These are phyloP conservation scores for Oemleria cerasiformis DNA, from an alignment of 306 rosid species.

Conservation along the genomic window DNA sequence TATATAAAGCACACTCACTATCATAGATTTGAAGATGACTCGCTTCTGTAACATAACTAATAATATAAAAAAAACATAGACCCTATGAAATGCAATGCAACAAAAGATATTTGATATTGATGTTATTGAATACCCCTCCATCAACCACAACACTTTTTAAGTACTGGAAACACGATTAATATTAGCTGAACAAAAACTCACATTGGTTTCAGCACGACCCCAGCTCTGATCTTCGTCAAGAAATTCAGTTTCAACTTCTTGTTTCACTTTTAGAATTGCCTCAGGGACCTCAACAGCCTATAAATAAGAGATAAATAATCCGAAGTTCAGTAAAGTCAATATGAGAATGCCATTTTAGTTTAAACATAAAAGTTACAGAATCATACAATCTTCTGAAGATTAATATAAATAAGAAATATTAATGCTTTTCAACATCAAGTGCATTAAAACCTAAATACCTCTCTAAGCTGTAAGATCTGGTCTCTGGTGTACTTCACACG, in stretches of 20 bases:
- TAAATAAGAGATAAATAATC: constrained; percentile 20
- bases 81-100: background rate
- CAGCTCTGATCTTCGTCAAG: constrained; percentile 86
- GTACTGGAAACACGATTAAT: background rate
- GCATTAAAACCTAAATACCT: constrained; percentile 45
- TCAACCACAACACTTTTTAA: background rate
- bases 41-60: background rate
- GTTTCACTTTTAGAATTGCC: constrained; percentile 64
- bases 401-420: background rate
- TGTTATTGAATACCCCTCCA: background rate
- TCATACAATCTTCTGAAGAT: background rate
- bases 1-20: background rate
- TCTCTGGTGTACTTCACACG: constrained; percentile 69
- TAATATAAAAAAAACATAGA: background rate
- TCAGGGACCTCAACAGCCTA: constrained; percentile 64
- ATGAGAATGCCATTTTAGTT: background rate
- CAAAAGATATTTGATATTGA: background rate
- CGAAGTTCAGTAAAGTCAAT: background rate
- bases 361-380: background rate
- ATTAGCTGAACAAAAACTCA: constrained; percentile 37
- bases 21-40: background rate
- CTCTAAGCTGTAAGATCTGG: constrained; percentile 65
- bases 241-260: constrained; percentile 72
- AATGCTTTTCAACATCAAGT: background rate
- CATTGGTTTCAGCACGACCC: constrained; percentile 68